phyloP scores from a whole-genome alignment of 768 basidiomycete genomes.

The Amanita pallidorosea region DNA sequence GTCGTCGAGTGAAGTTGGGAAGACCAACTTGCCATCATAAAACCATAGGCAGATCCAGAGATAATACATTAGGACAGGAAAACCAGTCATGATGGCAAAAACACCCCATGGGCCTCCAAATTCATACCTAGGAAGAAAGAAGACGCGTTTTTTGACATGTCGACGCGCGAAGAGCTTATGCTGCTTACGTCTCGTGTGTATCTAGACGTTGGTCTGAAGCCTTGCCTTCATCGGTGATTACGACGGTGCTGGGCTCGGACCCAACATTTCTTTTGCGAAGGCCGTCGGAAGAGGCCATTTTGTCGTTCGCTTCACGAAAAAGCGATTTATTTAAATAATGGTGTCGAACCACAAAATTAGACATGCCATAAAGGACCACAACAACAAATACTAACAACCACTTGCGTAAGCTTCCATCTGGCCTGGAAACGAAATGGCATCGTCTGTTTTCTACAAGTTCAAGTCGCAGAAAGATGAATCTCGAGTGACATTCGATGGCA shows the following conservation, averaged over 20 bases:
- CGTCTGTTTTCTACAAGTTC: conserved; percentile 98
- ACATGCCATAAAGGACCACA: neutral
- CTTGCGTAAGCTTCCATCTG: neutral
- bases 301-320: neutral
- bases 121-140: conserved; percentile 58
- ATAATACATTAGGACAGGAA: conserved; percentile 96
- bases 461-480: conserved; percentile 92
- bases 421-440: conserved; percentile 47
- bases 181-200: conserved; percentile 46
- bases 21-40: conserved; percentile 76
- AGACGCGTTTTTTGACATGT: conserved; percentile 9
- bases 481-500: conserved; percentile 94
- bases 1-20: conserved; percentile 59
- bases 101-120: conserved; percentile 95
- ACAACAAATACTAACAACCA: neutral
- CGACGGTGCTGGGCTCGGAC: conserved; percentile 16
- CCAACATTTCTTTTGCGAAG: conserved; percentile 8
- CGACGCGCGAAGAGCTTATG: neutral
- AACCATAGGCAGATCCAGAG: conserved; percentile 97
- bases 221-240: conserved; percentile 59
- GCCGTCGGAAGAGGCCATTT: conserved; percentile 1
- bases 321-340: neutral
- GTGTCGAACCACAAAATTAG: neutral
- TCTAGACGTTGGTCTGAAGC: conserved; percentile 67
- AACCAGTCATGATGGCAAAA: conserved; percentile 85